These are phyloP conservation scores for Lasiodiplodia gonubiensis DNA, from an alignment of 2,329 filamentous ascomycete genomes.

Conservation along the genomic window DNA sequence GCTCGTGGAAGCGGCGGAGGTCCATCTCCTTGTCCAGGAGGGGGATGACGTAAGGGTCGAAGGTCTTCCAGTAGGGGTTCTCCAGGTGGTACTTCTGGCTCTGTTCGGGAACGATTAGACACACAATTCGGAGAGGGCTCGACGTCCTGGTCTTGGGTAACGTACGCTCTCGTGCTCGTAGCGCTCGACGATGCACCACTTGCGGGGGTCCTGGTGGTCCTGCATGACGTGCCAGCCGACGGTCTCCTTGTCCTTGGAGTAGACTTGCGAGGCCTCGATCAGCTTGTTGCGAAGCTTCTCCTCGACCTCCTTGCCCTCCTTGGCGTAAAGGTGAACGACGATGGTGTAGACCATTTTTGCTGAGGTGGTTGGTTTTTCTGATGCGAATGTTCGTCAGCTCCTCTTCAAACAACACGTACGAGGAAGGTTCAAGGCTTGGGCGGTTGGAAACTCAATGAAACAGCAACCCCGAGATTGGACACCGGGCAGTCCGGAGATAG, in stretches of 20 bases:
- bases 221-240: slow-evolving; percentile 80
- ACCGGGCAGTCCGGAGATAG: too few relatives aligned
- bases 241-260: slow-evolving; percentile 73
- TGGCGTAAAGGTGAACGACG: slow-evolving; percentile 72
- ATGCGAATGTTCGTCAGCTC: background rate
- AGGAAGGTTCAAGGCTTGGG: background rate
- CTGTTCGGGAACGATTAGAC: slow-evolving; percentile 31
- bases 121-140: background rate
- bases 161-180: slow-evolving; percentile 69
- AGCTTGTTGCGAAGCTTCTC: slow-evolving; percentile 73
- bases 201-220: slow-evolving; percentile 68
- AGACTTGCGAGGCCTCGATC: slow-evolving; percentile 74
- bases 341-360: slow-evolving; percentile 70
- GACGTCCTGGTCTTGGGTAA: slow-evolving; percentile 28
- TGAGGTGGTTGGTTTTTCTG: background rate
- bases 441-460: too few relatives aligned
- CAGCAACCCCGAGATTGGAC: too few relatives aligned
- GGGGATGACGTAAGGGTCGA: slow-evolving; percentile 74
- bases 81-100: slow-evolving; percentile 53
- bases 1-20: slow-evolving; percentile 69
- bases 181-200: slow-evolving; percentile 77
- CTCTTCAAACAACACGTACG: background rate
- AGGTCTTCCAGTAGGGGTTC: slow-evolving; percentile 78
- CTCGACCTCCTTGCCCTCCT: slow-evolving; percentile 67
- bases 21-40: slow-evolving; percentile 73